These are phyloP conservation scores for Naganishia friedmannii DNA, from an alignment of 768 basidiomycete species.

Conservation along the genomic window DNA sequence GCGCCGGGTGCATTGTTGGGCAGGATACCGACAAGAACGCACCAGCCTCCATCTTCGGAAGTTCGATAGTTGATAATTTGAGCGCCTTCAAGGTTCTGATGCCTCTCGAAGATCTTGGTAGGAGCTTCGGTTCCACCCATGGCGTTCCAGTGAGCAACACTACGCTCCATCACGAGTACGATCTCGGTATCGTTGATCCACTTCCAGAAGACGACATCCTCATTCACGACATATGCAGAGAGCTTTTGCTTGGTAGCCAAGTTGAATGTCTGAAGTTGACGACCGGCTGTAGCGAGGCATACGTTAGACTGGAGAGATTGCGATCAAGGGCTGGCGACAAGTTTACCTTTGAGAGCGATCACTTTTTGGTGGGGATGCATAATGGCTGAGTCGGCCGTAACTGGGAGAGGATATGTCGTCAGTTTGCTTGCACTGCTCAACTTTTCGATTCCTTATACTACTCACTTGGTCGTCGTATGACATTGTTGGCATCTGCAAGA, in stretches of 20 bases:
- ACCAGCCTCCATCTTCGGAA: conserved; percentile 92
- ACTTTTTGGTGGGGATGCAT: conserved; percentile 98
- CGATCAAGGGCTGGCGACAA: not conserved
- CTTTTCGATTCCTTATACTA: not conserved
- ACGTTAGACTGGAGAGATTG: not conserved
- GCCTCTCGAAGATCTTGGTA: conserved; percentile 72
- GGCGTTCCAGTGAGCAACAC: conserved; percentile 84
- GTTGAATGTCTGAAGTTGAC: conserved; percentile 96
- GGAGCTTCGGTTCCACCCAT: conserved; percentile 51
- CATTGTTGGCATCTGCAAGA: conserved; percentile 95
- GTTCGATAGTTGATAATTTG: conserved; percentile 99
- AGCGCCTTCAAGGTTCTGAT: conserved; percentile 84
- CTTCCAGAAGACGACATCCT: conserved; percentile 97
- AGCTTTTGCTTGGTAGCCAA: conserved; percentile 97
- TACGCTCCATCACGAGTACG: conserved; percentile 89
- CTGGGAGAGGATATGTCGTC: conserved; percentile 49
- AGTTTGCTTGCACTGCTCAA: not conserved
- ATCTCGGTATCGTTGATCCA: conserved; percentile 90
- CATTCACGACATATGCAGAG: conserved; percentile 87
- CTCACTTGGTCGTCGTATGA: conserved; percentile 55
- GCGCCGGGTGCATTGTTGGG: conserved; percentile 65
- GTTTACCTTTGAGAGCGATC: conserved; percentile 80
- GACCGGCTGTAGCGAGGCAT: conserved; percentile 62
- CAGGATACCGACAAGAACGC: conserved; percentile 91
- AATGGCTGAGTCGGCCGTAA: conserved; percentile 97